These are phyloP conservation scores for Neoboletus subvelutipes DNA, from an alignment of 768 basidiomycete genomes.

Conservation along the genomic window DNA sequence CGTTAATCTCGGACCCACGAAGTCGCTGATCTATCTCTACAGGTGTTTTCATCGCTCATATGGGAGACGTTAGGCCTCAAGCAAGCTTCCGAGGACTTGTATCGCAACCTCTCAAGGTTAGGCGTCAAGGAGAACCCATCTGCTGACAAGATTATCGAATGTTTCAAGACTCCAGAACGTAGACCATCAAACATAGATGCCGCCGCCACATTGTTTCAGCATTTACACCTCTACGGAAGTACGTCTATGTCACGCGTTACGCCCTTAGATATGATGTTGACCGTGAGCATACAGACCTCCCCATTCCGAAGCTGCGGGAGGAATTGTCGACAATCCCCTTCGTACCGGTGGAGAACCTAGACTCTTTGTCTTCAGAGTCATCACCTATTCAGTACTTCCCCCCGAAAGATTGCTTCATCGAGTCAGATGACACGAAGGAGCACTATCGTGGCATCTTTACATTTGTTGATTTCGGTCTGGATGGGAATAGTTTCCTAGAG, in stretches of 20 bases:
- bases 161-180: neutral
- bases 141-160: neutral
- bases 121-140: constrained; percentile 10
- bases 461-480: constrained; percentile 14
- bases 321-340: constrained; percentile 10
- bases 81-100: neutral
- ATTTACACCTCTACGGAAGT: constrained; percentile 9
- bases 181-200: neutral
- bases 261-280: neutral
- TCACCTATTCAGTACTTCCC: neutral
- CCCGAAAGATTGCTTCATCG: constrained; percentile 19
- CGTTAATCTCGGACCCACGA: neutral
- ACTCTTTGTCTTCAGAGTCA: neutral
- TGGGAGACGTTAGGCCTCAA: constrained; percentile 16
- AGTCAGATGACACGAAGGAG: neutral
- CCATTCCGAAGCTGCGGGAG: constrained; percentile 3
- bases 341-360: constrained; percentile 4
- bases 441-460: constrained; percentile 11
- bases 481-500: constrained; percentile 15
- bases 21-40: neutral
- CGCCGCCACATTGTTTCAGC: constrained; percentile 7
- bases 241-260: neutral
- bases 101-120: constrained; percentile 10
- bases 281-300: constrained; percentile 1
- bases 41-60: constrained; percentile 8